phyloP scores from a whole-genome alignment of 148 eudicot species.

The Gaultheria prostrata region DNA sequence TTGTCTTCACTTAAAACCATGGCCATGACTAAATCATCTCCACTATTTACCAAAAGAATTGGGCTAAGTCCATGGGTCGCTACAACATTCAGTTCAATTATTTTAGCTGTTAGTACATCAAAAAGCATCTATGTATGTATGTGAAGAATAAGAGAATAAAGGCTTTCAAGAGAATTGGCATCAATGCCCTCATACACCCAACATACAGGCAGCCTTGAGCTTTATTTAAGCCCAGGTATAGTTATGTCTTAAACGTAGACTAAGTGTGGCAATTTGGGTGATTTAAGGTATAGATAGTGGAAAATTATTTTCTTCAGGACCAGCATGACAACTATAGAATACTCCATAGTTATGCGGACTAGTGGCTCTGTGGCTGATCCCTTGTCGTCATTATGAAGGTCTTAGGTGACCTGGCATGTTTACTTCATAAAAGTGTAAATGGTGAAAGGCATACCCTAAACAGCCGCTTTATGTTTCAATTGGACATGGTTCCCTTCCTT shows the following conservation, averaged over 20 bases:
- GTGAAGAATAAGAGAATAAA: neutral
- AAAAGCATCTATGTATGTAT: neutral
- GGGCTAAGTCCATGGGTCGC: neutral
- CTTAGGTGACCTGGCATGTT: neutral
- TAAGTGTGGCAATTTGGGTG: neutral
- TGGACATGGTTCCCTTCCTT: neutral
- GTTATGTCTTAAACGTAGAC: neutral
- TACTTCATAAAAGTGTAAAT: neutral
- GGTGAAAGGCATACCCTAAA: neutral
- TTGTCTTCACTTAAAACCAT: slow-evolving; percentile 3
- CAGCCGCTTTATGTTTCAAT: neutral
- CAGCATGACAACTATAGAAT: neutral
- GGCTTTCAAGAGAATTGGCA: neutral
- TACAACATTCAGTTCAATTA: neutral
- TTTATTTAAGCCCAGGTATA: neutral
- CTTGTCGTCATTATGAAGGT: neutral
- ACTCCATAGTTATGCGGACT: neutral
- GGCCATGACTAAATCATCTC: neutral
- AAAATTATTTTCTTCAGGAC: neutral
- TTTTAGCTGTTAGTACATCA: neutral
- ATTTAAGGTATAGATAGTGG: neutral
- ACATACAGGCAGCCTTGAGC: neutral
- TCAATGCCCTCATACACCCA: neutral
- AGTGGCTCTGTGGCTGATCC: neutral
- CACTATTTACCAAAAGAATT: neutral